Evolutionary conservation across 805 yeast genomes (phyloP).

Genomic region (Yarrowia sp.): DNA sequence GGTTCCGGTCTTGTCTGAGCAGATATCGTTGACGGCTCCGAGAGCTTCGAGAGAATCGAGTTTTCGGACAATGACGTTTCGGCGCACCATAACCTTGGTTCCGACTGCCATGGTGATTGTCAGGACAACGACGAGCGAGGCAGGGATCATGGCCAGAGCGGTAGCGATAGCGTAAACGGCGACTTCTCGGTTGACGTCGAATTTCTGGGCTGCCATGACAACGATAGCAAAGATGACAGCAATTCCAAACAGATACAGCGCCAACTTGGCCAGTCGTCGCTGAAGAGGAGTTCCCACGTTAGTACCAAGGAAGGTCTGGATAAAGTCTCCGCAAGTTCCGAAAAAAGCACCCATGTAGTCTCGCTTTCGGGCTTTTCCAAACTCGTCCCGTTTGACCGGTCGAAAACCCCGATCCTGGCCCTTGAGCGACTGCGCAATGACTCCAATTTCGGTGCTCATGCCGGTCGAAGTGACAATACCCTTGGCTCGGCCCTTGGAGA

Average conservation of each 20-base stretch:
- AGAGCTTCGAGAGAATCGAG: conserved; percentile 79
- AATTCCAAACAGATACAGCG: conserved; percentile 70
- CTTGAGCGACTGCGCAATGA: conserved; percentile 67
- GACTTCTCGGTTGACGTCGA: conserved; percentile 76
- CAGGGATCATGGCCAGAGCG: conserved; percentile 81
- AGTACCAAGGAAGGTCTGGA: conserved; percentile 76
- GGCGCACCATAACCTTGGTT: conserved; percentile 71
- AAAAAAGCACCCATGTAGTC: conserved; percentile 53
- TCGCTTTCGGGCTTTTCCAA: conserved; percentile 51
- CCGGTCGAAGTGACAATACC: conserved; percentile 77
- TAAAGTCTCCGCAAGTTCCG: conserved; percentile 59
- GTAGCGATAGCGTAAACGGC: conserved; percentile 91
- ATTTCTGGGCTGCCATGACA: conserved; percentile 83
- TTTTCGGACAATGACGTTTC: conserved; percentile 76
- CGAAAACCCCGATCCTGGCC: conserved; percentile 54
- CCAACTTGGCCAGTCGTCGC: conserved; percentile 75
- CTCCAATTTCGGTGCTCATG: conserved; percentile 74
- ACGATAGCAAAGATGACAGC: conserved; percentile 88
- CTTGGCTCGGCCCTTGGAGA: conserved; percentile 75
- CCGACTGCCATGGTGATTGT: conserved; percentile 90
- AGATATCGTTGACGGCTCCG: conserved; percentile 79
- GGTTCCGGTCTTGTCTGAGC: conserved; percentile 86
- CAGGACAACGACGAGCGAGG: conserved; percentile 77
- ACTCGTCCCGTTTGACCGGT: conserved; percentile 54
- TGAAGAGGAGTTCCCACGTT: conserved; percentile 84